Percentiles rank a stretch among this genome's conserved stretches.
Conservation (phyloP, 1,284 basidiomycete species). For the Stygiomarasmius scandens region DNA sequence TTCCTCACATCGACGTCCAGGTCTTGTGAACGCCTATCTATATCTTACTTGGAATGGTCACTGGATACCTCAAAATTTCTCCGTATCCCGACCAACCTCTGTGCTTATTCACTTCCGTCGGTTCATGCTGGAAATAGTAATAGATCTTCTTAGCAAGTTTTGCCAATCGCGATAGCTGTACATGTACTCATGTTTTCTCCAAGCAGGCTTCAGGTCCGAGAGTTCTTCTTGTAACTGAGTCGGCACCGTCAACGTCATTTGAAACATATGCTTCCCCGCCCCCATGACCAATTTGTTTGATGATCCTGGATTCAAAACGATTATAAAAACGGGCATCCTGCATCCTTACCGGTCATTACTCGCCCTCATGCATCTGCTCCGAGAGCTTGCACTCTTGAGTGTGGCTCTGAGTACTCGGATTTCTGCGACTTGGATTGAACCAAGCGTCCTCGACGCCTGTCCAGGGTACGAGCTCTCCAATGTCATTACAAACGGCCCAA, state of each 20-base stretch:
- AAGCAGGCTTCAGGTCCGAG: too few species aligned
- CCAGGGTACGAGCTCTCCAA: slow-evolving; percentile 54
- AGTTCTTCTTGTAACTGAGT: too few species aligned
- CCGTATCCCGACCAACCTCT: too few species aligned
- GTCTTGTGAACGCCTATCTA: too few species aligned
- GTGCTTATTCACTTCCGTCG: too few species aligned
- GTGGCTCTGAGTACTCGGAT: background rate
- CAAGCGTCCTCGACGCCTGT: slow-evolving; percentile 47
- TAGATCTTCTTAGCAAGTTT: too few species aligned
- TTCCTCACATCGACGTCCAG: too few species aligned
- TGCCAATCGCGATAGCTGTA: too few species aligned
- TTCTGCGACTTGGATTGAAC: slow-evolving; percentile 27
- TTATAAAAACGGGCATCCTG: background rate
- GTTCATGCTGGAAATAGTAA: too few species aligned
- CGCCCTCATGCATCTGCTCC: background rate
- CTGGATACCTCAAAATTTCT: too few species aligned
- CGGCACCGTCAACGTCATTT: background rate
- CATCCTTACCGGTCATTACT: background rate
- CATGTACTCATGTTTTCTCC: too few species aligned
- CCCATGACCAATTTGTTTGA: background rate
- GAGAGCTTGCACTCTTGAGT: background rate
- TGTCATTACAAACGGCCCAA: slow-evolving; percentile 36
- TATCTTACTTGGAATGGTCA: too few species aligned
- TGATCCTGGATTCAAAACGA: background rate
- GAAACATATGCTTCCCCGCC: background rate